A percentile compares a stretch with the other conserved stretches of the same genome.
phyloP scores from a whole-genome alignment of 257 asterid species.

The Catharanthus roseus region DNA sequence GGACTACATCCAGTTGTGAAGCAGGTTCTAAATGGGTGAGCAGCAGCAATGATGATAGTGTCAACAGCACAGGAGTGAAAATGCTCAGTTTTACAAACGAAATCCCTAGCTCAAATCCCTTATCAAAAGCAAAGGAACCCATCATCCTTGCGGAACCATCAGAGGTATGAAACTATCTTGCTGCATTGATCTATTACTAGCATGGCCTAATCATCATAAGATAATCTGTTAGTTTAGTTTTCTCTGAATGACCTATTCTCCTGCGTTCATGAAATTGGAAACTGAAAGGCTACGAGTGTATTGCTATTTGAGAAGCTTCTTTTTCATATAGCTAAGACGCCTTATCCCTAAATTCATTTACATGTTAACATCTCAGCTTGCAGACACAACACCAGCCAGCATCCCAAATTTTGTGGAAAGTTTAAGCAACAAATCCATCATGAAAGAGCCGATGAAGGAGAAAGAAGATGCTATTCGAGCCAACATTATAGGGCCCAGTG shows the following conservation, averaged over 20 bases:
- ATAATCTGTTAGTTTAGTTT: conserved; percentile 8
- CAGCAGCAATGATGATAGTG: conserved; percentile 13
- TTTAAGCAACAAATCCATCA: conserved; percentile 17
- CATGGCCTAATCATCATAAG: background rate
- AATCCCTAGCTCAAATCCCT: conserved; percentile 19
- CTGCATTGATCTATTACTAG: conserved; percentile 4
- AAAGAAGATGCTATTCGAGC: conserved; percentile 11
- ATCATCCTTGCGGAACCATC: conserved; percentile 16
- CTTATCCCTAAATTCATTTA: background rate
- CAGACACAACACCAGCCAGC: conserved; percentile 21
- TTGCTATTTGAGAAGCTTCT: background rate
- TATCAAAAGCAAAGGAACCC: conserved; percentile 15
- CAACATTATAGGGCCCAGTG: conserved; percentile 10
- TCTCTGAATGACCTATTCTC: background rate
- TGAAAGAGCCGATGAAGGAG: conserved; percentile 16
- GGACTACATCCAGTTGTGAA: conserved; percentile 7
- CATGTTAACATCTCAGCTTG: conserved; percentile 24
- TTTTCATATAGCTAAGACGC: conserved; percentile 2
- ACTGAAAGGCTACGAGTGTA: background rate
- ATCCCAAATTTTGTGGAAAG: conserved; percentile 13
- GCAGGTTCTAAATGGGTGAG: conserved; percentile 17
- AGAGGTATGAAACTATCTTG: conserved; percentile 27
- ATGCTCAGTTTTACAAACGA: conserved; percentile 15
- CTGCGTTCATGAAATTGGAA: background rate
- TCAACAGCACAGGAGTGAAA: conserved; percentile 11